These are phyloP conservation scores for Pythium plurisporium DNA, from an alignment of 352 stramenopile species.

Conservation along the genomic window DNA sequence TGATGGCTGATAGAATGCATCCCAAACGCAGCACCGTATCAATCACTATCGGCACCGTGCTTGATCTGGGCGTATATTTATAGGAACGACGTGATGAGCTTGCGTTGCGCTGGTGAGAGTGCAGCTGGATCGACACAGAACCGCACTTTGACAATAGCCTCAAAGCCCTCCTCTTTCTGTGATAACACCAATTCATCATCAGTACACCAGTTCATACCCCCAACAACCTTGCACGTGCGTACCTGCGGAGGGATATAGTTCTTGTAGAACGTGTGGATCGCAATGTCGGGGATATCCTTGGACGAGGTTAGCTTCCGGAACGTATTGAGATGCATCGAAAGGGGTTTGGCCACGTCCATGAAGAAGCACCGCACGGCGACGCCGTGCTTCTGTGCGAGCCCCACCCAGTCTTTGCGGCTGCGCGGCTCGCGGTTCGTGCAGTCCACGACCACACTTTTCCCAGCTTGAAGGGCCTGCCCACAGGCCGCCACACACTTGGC, in stretches of 20 bases:
- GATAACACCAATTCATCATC: neutral
- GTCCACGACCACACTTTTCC: slow-evolving; percentile 82
- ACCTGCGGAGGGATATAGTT: slow-evolving; percentile 53
- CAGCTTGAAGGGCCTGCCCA: slow-evolving; percentile 41
- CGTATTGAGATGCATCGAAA: slow-evolving; percentile 82
- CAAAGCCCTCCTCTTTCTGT: slow-evolving; percentile 71
- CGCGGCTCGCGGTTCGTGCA: slow-evolving; percentile 76
- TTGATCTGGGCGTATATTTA: slow-evolving; percentile 26
- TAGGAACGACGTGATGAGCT: slow-evolving; percentile 59
- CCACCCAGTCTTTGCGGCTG: slow-evolving; percentile 66
- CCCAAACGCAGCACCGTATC: slow-evolving; percentile 8
- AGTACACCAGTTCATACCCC: neutral
- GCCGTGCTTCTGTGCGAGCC: slow-evolving; percentile 57
- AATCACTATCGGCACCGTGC: neutral
- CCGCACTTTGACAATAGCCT: slow-evolving; percentile 58
- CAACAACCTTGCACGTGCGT: neutral
- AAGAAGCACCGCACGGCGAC: slow-evolving; percentile 67
- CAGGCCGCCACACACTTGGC: slow-evolving; percentile 71
- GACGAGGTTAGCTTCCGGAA: slow-evolving; percentile 69
- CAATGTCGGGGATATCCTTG: slow-evolving; percentile 80
- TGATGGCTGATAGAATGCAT: too few relatives aligned
- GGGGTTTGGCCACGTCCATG: slow-evolving; percentile 71
- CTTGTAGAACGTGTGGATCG: slow-evolving; percentile 88
- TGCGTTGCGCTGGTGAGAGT: slow-evolving; percentile 31
- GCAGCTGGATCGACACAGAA: slow-evolving; percentile 45